These are phyloP conservation scores for Edaphochlamys debaryana DNA, from an alignment of 139 green algal species.

Conservation along the genomic window DNA sequence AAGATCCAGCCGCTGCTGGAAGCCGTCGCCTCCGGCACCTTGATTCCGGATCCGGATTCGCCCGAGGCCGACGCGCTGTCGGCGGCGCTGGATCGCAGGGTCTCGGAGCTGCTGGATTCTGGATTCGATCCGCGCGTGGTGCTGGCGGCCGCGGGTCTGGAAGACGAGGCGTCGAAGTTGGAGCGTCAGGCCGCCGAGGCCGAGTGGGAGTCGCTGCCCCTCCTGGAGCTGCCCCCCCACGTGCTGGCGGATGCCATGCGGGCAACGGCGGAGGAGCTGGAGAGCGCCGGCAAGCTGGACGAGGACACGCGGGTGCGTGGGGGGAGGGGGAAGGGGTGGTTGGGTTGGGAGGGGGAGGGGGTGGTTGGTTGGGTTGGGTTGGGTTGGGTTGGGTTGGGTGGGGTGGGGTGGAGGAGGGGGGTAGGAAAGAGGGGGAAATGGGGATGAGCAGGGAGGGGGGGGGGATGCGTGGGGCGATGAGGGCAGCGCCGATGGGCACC, in stretches of 20 bases:
- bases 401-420: too few relatives aligned
- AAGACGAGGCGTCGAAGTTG: neutral
- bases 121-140: neutral
- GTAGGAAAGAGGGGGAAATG: too few relatives aligned
- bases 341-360: too few relatives aligned
- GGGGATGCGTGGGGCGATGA: too few relatives aligned
- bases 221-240: slow-evolving; percentile 15
- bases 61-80: neutral
- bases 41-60: neutral
- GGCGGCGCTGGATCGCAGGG: neutral
- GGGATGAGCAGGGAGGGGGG: too few relatives aligned
- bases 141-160: neutral
- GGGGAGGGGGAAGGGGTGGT: too few relatives aligned
- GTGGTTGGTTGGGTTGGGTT: too few relatives aligned
- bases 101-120: too few relatives aligned
- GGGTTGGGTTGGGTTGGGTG: too few relatives aligned
- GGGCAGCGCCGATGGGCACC: too few relatives aligned
- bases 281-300: neutral
- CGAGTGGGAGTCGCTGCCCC: neutral
- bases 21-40: too few relatives aligned
- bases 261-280: slow-evolving; percentile 11
- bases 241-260: slow-evolving; percentile 10
- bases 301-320: neutral
- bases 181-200: neutral
- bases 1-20: neutral